Conservation (phyloP, 2,329 filamentous ascomycete species). For the Epichloe uncinata region DNA sequence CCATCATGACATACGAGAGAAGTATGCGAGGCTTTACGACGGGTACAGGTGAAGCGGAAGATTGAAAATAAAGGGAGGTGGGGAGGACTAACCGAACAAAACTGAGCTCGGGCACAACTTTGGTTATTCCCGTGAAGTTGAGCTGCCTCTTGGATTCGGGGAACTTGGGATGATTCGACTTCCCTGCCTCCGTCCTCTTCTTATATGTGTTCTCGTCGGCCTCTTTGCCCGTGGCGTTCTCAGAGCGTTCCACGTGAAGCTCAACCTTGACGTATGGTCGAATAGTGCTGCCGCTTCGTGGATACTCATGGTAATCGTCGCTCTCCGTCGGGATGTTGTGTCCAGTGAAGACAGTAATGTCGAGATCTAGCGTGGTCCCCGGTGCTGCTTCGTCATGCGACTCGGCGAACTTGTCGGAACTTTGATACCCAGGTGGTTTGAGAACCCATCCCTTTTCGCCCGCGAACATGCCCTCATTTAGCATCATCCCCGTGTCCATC, state of each 20-base stretch:
- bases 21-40: neutral
- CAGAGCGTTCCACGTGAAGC: slow-evolving; percentile 59
- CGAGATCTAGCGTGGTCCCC: slow-evolving; percentile 48
- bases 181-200: slow-evolving; percentile 39
- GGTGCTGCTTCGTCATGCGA: slow-evolving; percentile 32
- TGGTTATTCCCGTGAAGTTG: slow-evolving; percentile 42
- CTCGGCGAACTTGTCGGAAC: slow-evolving; percentile 24
- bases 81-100: slow-evolving; percentile 51
- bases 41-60: neutral
- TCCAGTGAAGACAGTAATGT: slow-evolving; percentile 61
- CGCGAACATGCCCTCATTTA: slow-evolving; percentile 96
- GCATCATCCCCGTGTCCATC: slow-evolving; percentile 84
- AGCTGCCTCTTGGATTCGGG: slow-evolving; percentile 36
- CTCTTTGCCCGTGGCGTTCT: slow-evolving; percentile 18
- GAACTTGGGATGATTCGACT: slow-evolving; percentile 53
- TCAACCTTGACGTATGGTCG: slow-evolving; percentile 68
- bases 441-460: slow-evolving; percentile 72
- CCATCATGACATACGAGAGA: neutral
- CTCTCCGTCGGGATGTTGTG: slow-evolving; percentile 44
- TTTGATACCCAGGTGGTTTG: slow-evolving; percentile 65
- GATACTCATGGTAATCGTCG: slow-evolving; percentile 17
- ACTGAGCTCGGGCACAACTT: slow-evolving; percentile 54
- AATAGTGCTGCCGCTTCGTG: slow-evolving; percentile 26
- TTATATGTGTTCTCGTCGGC: slow-evolving; percentile 43
- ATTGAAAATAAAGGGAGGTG: neutral